Evolutionary conservation across 495 filamentous ascomycete genomes (phyloP).

Genomic region (Staphylotrichum longicolle): DNA sequence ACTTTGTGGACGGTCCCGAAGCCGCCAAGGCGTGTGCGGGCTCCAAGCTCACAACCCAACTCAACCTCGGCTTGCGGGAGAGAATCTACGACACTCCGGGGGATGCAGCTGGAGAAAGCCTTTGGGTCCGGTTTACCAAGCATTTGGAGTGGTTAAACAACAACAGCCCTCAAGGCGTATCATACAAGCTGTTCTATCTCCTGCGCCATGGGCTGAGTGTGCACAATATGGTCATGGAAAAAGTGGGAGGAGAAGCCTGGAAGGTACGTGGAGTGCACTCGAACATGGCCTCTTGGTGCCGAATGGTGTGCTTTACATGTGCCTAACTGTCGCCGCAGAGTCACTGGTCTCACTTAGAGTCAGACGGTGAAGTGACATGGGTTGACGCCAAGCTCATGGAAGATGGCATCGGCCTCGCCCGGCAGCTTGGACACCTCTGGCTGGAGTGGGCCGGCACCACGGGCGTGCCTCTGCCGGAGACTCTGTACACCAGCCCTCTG

Average conservation of each 20-base stretch:
- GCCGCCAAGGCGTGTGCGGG: neutral
- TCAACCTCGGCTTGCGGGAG: neutral
- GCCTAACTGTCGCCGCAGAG: neutral
- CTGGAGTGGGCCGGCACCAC: neutral
- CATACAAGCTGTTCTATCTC: neutral
- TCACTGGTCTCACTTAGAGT: neutral
- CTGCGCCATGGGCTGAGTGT: neutral
- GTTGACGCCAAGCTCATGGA: conserved; percentile 1
- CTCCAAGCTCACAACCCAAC: conserved; percentile 1
- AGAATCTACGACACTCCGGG: neutral
- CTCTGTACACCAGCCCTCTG: neutral
- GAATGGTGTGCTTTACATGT: no score
- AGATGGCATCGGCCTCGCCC: neutral
- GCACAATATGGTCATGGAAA: conserved; percentile 1
- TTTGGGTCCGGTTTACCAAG: neutral
- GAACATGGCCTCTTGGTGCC: no score
- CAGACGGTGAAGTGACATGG: conserved; percentile 2
- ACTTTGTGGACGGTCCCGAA: neutral
- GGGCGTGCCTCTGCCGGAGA: conserved; percentile 3
- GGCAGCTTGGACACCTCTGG: neutral
- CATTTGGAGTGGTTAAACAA: conserved; percentile 2
- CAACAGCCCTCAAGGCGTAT: neutral
- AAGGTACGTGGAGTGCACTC: neutral
- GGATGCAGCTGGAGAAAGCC: neutral
- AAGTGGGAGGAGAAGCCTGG: neutral